Evolutionary conservation across 345 rosid species (phyloP), one percentile per base, ranked within the genome.

Genomic region (Reutealis trisperma): DNA sequence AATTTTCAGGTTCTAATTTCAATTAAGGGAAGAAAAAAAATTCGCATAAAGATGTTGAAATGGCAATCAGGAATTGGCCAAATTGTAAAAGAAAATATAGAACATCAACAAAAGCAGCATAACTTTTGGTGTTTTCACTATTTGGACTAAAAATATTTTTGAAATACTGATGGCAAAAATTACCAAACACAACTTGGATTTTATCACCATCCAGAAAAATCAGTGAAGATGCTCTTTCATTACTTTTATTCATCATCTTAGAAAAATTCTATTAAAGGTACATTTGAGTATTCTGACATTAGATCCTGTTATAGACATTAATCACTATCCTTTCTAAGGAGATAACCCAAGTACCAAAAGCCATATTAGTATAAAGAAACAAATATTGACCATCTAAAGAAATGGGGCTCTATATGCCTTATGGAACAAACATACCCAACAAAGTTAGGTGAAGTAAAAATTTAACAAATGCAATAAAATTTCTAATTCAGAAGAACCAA

Each of bases 381-480:
- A 65, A 72, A 2, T 30, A 32, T 3, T 21, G 57, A 71, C 6
- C 24, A 42, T 32, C 41, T 45, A 44, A 8, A 74, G 15, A 61
- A 44, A 77, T 37, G 37, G 78, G 75, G 77, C 44, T 71, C 74
- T 9, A 63, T 18, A 75, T 24, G 41, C 41, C 6, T 37, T 37
- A 37, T 37, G 5, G 5, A 37, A 37, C 41, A 37, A 37, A 37
- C 41, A 37, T 37, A 37, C 41, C 68, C 34, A 78, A 71, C 21
- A 81, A 74, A 72, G 61, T 52, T 47, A 62, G 83, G 45, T 55
- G 49, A 70, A 67, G 54, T 59, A 70, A 77, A 70, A 77, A 30
- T 52, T 27, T 66, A 51, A 66, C 6, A 77, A 37, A 74, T 52
- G 74, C 22, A 52, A 54, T 60, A 22, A 66, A 62, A 32, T 52